phyloP scores from a whole-genome alignment of 2,329 filamentous ascomycete genomes.

The Alternaria consortialis region DNA sequence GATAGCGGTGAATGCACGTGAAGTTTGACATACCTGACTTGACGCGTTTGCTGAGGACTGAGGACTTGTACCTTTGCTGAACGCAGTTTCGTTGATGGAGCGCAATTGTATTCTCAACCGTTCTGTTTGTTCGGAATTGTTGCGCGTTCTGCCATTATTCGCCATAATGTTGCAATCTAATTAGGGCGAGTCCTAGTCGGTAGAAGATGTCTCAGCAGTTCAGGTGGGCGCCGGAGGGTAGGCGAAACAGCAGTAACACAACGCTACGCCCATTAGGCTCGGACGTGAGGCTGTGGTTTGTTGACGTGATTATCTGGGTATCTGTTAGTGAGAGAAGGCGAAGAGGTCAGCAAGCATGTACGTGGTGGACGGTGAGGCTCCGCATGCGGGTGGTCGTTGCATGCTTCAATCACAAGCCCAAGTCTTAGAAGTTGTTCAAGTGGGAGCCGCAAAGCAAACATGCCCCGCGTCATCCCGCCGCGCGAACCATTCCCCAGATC shows the following conservation, averaged over 20 bases:
- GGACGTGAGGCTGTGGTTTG: not conserved
- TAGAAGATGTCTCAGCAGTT: not conserved
- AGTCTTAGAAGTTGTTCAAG: not conserved
- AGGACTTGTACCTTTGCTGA: conserved; percentile 1
- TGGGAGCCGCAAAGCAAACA: conserved; percentile 11
- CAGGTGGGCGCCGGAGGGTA: not conserved
- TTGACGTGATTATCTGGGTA: not conserved
- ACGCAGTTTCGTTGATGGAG: conserved; percentile 12
- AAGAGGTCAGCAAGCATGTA: not conserved
- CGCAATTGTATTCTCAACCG: conserved; percentile 6
- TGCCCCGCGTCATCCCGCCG: conserved; percentile 3
- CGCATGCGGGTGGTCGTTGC: not conserved
- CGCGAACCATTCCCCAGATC: conserved; percentile 1
- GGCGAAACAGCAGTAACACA: not conserved
- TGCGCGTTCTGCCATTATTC: not conserved
- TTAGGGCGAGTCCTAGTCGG: not conserved
- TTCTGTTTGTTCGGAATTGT: not conserved
- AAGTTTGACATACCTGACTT: conserved; percentile 16
- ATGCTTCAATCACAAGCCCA: not conserved
- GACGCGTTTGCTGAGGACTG: conserved; percentile 12
- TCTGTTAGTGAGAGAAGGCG: not conserved
- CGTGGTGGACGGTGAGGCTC: not conserved
- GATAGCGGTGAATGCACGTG: not conserved
- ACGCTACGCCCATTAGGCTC: not conserved
- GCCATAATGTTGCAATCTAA: conserved; percentile 9